Evolutionary conservation across 2,329 filamentous ascomycete genomes (phyloP), one percentile per base, ranked within the genome.

Genomic region (Fusarium austroafricanum): DNA sequence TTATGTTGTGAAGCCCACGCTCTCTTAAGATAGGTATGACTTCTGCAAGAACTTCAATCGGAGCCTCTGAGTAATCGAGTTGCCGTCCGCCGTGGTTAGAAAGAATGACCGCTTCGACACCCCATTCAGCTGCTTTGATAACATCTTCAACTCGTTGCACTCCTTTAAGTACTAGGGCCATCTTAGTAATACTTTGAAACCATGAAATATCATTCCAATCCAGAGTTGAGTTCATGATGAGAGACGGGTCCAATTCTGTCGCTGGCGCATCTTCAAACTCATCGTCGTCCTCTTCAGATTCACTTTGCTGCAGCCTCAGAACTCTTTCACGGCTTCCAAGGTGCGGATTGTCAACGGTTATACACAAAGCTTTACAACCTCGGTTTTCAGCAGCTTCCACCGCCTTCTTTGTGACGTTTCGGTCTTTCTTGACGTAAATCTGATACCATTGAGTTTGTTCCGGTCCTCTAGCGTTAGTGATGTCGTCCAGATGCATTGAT

Each of bases 11-110:
- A 73, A 92, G 86, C 10, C 91, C 91, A 42, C 88, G 86, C 67
- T 90, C 85, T 33, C 90, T 88, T 49, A 96, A 86, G 52, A 93
- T 88, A 0, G 94, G 93, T 89, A 97, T 94, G 14, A 94, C 93
- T 82, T 98, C 94, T 17, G 94, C 91, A 21, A 98, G 86, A 0
- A 97, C 87, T 79, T 98, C 94, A 65, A 98, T 87, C 17, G 89
- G 93, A 0, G 93, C 94, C 5, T 92, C 91, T 1, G 95, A 91
- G 67, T 94, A 96, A 75, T 99, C 96, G 54, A 98, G 89, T 78
- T 97, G 95, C 2, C 95, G 87, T 15, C 95, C 95, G 63, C 96
- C 96, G 81, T 99, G 96, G 81, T 99, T 99, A 40, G 92, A 96
- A 17, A 99, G 85, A 8, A 98, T 94, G 11, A 98, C 93, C 43